Percentiles rank a stretch among this genome's conserved stretches.
phyloP scores from a whole-genome alignment of 148 eudicot genomes.

The Suaeda aralocaspica region DNA sequence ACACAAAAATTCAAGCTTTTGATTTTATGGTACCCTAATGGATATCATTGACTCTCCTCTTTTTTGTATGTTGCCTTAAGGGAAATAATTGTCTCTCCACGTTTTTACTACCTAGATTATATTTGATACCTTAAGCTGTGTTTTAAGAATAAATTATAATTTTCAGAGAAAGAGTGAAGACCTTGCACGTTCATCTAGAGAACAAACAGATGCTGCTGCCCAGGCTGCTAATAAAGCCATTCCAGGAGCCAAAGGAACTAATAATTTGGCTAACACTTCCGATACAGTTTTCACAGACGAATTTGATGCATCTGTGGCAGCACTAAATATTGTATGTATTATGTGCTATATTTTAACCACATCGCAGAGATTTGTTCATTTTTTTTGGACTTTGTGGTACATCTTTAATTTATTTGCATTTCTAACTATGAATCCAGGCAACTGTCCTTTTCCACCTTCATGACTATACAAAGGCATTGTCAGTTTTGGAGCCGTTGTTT shows the following conservation, averaged over 20 bases:
- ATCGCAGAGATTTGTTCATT: too few species aligned
- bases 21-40: not conserved
- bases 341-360: too few species aligned
- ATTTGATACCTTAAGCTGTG: constrained; percentile 5
- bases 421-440: constrained; percentile 48
- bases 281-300: constrained; percentile 39
- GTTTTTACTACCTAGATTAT: not conserved
- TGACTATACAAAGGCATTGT: constrained; percentile 63
- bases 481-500: constrained; percentile 66
- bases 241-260: constrained; percentile 44
- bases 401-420: not conserved
- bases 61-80: not conserved
- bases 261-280: constrained; percentile 33
- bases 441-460: constrained; percentile 74
- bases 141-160: constrained; percentile 12
- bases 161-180: constrained; percentile 63
- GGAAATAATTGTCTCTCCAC: not conserved
- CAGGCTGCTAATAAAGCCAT: constrained; percentile 38
- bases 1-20: not conserved
- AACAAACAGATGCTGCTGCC: constrained; percentile 44
- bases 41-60: not conserved
- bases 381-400: not conserved
- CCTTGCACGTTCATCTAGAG: constrained; percentile 60
- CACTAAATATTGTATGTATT: constrained; percentile 65
- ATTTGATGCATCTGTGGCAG: constrained; percentile 58